A percentile compares a stretch with the other conserved stretches of the same genome.
Evolutionary conservation across 108 stramenopile genomes (phyloP).

Genomic region (Mayamaea pseudoterrestris): DNA sequence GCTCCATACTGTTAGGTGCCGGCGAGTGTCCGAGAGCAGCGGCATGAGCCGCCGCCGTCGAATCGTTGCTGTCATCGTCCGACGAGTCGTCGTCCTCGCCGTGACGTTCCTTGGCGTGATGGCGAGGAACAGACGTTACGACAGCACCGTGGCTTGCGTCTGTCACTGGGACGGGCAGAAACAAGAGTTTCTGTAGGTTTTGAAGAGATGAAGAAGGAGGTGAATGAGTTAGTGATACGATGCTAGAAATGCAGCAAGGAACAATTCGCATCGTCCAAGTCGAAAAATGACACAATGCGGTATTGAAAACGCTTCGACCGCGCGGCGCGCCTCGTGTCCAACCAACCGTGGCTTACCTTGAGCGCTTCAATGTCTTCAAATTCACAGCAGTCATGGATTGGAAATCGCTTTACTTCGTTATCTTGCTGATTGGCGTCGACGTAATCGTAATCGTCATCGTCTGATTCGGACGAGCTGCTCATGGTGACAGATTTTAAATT

Average conservation of each 20-base stretch:
- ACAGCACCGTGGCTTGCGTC: too few relatives aligned
- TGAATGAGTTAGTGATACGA: background rate
- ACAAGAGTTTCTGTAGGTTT: background rate
- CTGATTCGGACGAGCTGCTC: constrained; percentile 26
- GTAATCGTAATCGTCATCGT: constrained; percentile 49
- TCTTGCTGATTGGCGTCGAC: constrained; percentile 20
- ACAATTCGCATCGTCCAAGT: background rate
- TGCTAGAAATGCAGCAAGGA: background rate
- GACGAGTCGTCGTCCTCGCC: constrained; percentile 14
- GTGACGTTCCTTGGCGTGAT: background rate
- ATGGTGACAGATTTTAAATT: too few relatives aligned
- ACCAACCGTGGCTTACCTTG: constrained; percentile 26
- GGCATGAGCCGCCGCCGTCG: constrained; percentile 52
- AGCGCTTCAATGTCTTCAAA: constrained; percentile 62
- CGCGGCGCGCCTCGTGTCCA: background rate
- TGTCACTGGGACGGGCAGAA: too few relatives aligned
- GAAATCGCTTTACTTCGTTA: constrained; percentile 50
- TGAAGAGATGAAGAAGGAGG: background rate
- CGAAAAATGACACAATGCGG: background rate
- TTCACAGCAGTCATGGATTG: constrained; percentile 79
- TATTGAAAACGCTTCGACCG: background rate
- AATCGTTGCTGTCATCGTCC: constrained; percentile 51
- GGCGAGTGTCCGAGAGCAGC: constrained; percentile 69
- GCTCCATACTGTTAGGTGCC: background rate
- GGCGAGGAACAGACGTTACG: too few relatives aligned